These are phyloP conservation scores for Ilex asprella DNA, from an alignment of 257 asterid genomes.

Conservation along the genomic window DNA sequence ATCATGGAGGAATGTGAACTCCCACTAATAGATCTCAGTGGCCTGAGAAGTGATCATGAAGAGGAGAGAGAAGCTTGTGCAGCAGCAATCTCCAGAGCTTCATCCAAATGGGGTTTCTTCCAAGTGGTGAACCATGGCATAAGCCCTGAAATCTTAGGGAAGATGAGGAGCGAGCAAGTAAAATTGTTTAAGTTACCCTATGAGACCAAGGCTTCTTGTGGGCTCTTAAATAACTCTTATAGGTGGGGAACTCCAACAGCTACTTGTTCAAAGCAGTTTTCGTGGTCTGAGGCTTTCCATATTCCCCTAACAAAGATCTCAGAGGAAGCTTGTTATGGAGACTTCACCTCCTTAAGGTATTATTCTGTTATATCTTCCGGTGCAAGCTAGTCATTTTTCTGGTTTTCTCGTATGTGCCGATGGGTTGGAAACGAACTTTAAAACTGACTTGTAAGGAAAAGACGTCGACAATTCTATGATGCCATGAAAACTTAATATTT, in stretches of 20 bases:
- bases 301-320: constrained; percentile 47
- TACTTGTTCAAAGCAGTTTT: constrained; percentile 39
- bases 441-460: too few species aligned
- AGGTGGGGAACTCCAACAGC: constrained; percentile 67
- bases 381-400: too few species aligned
- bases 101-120: constrained; percentile 73
- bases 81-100: constrained; percentile 31
- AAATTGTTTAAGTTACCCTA: constrained; percentile 43
- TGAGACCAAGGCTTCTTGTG: constrained; percentile 36
- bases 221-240: constrained; percentile 50
- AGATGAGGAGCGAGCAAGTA: constrained; percentile 46
- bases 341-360: constrained; percentile 51
- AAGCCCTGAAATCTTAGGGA: constrained; percentile 20
- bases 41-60: constrained; percentile 18
- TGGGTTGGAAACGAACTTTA: too few species aligned
- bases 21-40: constrained; percentile 37
- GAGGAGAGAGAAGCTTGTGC: constrained; percentile 23
- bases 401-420: too few species aligned
- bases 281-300: constrained; percentile 79
- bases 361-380: background rate
- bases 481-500: too few species aligned
- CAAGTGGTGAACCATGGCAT: constrained; percentile 68
- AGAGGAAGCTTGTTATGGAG: constrained; percentile 41
- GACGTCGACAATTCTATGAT: too few species aligned
- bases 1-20: constrained; percentile 21